Evolutionary conservation across 75 land plant genomes (phyloP).

Genomic region (Picea sitchensis): DNA sequence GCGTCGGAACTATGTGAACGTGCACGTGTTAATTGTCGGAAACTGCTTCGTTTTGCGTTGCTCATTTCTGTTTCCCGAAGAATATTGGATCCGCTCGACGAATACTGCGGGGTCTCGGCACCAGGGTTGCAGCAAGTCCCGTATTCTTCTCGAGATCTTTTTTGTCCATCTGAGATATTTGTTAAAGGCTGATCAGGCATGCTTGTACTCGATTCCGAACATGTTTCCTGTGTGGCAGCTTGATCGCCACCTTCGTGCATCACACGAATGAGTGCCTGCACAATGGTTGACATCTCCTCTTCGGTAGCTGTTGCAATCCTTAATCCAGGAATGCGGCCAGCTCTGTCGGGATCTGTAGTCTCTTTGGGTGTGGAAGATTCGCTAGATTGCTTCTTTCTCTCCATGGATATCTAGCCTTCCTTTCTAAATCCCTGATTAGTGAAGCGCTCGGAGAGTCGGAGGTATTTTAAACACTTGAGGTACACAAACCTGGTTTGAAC

Average conservation of each 20-base stretch:
- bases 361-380: not conserved
- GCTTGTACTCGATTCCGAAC: not conserved
- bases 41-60: not conserved
- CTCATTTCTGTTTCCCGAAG: not conserved
- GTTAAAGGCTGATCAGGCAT: not conserved
- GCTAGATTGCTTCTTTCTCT: not conserved
- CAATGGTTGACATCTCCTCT: conserved; percentile 6
- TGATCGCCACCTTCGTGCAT: not conserved
- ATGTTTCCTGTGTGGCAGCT: not conserved
- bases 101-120: not conserved
- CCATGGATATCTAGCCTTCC: not conserved
- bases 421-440: too few relatives aligned
- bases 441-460: too few relatives aligned
- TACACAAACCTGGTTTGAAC: too few relatives aligned
- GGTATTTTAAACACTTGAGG: too few relatives aligned
- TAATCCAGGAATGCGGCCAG: not conserved
- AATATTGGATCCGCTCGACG: not conserved
- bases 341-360: not conserved
- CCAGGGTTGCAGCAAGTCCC: not conserved
- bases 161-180: not conserved
- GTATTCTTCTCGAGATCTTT: not conserved
- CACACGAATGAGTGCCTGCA: conserved; percentile 1
- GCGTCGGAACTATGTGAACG: conserved; percentile 3
- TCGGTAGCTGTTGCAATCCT: not conserved
- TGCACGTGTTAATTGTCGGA: not conserved